phyloP scores from a whole-genome alignment of 208 protist species.

The Lotmaria passim region DNA sequence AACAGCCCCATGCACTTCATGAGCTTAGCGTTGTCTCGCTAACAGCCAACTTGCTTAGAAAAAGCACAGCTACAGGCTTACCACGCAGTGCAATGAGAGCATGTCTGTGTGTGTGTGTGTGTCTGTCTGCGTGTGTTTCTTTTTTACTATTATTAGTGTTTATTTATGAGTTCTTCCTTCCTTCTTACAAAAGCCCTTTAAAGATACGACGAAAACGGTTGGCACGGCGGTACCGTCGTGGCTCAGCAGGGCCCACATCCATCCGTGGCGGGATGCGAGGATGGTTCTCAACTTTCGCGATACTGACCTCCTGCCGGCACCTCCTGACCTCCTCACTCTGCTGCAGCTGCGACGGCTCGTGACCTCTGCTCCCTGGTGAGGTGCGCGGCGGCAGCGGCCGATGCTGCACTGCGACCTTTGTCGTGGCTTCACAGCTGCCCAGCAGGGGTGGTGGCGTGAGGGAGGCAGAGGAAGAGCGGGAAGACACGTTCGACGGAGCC shows the following conservation, averaged over 20 bases:
- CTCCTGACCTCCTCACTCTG: background rate
- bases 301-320: background rate
- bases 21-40: no score
- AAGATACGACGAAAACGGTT: conserved; percentile 9
- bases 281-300: background rate
- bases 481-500: background rate
- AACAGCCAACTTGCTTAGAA: no score
- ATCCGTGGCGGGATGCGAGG: background rate
- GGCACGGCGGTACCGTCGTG: background rate
- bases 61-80: no score
- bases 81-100: no score
- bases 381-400: no score
- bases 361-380: no score
- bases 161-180: no score
- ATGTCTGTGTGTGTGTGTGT: no score
- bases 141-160: background rate
- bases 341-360: background rate
- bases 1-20: no score
- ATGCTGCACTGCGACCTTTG: background rate
- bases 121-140: background rate
- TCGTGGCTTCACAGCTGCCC: background rate
- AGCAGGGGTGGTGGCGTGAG: background rate
- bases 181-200: background rate
- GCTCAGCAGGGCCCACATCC: background rate
- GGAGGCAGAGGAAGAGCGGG: no score